Evolutionary conservation across 177 flowering plant genomes (phyloP).

Genomic region (Vitis hybrid): DNA sequence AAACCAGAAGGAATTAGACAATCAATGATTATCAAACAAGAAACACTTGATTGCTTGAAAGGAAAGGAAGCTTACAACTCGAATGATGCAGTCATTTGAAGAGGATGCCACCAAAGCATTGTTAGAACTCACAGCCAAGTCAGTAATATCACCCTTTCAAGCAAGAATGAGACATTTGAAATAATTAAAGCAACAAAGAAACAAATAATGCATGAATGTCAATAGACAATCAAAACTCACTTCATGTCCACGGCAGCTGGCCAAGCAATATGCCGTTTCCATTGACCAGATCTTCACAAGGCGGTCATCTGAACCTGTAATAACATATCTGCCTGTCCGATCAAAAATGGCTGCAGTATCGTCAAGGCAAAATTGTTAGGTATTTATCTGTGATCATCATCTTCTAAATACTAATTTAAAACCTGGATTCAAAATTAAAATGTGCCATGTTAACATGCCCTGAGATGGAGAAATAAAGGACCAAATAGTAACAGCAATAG

Average conservation of each 20-base stretch:
- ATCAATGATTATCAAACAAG: neutral
- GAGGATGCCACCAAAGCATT: constrained; percentile 92
- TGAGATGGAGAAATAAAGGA: neutral
- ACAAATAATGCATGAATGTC: neutral
- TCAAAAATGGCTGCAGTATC: constrained; percentile 83
- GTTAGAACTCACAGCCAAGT: constrained; percentile 94
- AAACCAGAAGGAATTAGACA: constrained; percentile 9
- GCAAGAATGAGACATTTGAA: constrained; percentile 7
- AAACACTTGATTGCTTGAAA: neutral
- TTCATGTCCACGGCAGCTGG: constrained; percentile 99
- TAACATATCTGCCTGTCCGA: constrained; percentile 83
- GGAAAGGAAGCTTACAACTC: constrained; percentile 70
- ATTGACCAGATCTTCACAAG: constrained; percentile 99
- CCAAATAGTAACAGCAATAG: neutral
- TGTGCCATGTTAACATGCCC: neutral
- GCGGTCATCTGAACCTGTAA: constrained; percentile 99
- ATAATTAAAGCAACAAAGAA: neutral
- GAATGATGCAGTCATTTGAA: constrained; percentile 88
- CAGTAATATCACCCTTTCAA: constrained; percentile 94
- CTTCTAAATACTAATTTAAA: neutral
- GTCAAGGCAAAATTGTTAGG: neutral
- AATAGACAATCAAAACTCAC: constrained; percentile 46
- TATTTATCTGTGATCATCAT: neutral
- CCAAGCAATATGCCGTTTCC: constrained; percentile 96
- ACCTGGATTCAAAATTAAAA: neutral